These are phyloP conservation scores for Cenchrus americanus DNA, from an alignment of 176 grass and related monocot species.

Conservation along the genomic window DNA sequence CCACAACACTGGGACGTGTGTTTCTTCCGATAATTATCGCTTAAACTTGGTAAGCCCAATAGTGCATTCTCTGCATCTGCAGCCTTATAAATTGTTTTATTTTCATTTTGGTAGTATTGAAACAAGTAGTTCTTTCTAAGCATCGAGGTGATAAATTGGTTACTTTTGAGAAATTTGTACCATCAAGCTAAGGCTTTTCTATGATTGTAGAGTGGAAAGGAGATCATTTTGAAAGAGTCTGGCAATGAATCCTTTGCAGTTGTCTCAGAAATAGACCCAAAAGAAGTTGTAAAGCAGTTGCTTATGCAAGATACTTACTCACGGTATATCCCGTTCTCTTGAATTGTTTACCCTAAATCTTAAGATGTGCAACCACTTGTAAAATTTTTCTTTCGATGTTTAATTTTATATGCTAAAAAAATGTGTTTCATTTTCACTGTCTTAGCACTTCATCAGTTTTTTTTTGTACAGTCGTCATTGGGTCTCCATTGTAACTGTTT, in stretches of 20 bases:
- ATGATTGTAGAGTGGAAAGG: conserved; percentile 46
- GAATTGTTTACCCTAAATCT: background rate
- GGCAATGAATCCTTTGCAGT: conserved; percentile 46
- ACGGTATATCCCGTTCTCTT: conserved; percentile 47
- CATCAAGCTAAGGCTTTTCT: background rate
- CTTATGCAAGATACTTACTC: conserved; percentile 69
- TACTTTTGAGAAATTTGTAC: background rate
- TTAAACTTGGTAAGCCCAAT: conserved; percentile 19
- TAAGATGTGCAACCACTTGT: background rate
- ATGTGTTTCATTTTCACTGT: background rate
- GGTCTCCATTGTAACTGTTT: background rate
- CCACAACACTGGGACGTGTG: background rate
- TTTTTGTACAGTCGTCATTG: background rate
- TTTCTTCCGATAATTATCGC: conserved; percentile 20
- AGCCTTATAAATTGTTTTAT: background rate
- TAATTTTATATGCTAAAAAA: background rate
- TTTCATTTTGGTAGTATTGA: background rate
- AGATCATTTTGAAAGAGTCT: conserved; percentile 49
- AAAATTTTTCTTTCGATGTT: background rate
- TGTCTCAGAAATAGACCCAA: conserved; percentile 57
- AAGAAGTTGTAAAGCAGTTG: conserved; percentile 62
- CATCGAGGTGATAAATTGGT: background rate
- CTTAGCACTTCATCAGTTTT: background rate
- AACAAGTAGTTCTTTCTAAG: background rate
- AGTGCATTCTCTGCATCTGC: background rate